Evolutionary conservation across 306 rosid species (phyloP).

Genomic region (Mimosa pudica): DNA sequence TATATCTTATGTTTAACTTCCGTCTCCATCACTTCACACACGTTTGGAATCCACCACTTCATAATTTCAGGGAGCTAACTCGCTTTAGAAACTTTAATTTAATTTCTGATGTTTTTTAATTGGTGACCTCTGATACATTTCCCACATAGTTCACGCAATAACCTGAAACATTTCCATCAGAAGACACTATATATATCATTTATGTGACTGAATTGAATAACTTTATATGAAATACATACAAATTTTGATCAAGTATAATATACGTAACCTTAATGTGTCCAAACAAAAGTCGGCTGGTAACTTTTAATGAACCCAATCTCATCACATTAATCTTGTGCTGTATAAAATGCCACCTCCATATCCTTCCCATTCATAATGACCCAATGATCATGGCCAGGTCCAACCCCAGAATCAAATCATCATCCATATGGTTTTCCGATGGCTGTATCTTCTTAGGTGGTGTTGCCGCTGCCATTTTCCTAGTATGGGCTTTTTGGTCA

Average conservation of each 20-base stretch:
- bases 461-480: conserved; percentile 54
- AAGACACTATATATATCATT: neutral
- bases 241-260: too few species aligned
- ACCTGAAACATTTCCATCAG: neutral
- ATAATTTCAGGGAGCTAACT: neutral
- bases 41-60: neutral
- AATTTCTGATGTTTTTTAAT: too few species aligned
- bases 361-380: neutral
- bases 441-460: conserved; percentile 63
- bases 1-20: neutral
- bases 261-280: too few species aligned
- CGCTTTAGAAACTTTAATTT: neutral
- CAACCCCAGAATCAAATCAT: conserved; percentile 45
- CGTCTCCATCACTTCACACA: neutral
- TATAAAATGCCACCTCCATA: conserved; percentile 52
- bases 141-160: neutral
- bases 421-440: conserved; percentile 48
- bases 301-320: neutral
- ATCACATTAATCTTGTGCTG: neutral
- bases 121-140: conserved; percentile 11
- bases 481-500: conserved; percentile 63
- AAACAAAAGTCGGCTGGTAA: too few species aligned
- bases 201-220: too few species aligned
- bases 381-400: conserved; percentile 53
- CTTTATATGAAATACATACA: too few species aligned